phyloP scores from a whole-genome alignment of 306 rosid genomes.

The Begonia peltatifolia region DNA sequence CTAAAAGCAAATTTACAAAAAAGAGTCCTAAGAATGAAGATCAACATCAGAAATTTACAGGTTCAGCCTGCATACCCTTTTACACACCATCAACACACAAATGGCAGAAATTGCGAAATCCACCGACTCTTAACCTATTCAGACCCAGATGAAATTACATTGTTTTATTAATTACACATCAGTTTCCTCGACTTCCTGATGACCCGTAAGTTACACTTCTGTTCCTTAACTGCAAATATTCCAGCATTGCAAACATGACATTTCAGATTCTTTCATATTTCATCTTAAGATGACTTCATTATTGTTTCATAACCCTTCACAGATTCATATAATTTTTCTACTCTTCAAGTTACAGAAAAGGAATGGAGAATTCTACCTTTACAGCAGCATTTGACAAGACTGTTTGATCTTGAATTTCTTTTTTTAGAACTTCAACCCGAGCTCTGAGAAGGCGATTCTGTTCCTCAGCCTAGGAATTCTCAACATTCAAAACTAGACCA shows the following conservation, averaged over 20 bases:
- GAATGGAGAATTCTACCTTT: slow-evolving; percentile 21
- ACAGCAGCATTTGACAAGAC: slow-evolving; percentile 19
- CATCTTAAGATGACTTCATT: neutral
- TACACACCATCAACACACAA: too few relatives aligned
- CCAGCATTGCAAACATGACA: neutral
- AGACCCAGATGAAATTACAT: too few relatives aligned
- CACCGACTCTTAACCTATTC: too few relatives aligned
- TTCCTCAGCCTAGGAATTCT: slow-evolving; percentile 37
- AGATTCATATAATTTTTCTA: neutral
- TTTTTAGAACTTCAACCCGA: slow-evolving; percentile 31
- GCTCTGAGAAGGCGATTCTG: slow-evolving; percentile 25
- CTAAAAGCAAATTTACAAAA: too few relatives aligned
- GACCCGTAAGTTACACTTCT: neutral
- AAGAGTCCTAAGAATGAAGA: too few relatives aligned
- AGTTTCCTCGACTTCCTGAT: neutral
- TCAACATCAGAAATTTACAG: too few relatives aligned
- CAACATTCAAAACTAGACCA: neutral
- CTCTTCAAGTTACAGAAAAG: neutral
- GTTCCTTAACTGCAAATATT: neutral
- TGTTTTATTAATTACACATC: too few relatives aligned
- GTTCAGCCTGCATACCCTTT: too few relatives aligned
- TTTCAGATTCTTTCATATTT: too few relatives aligned
- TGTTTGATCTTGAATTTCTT: slow-evolving; percentile 21
- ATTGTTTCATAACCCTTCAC: neutral
- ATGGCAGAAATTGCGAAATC: too few relatives aligned